Conservation (phyloP, 352 stramenopile genomes). For the Globisporangium spinosum region DNA sequence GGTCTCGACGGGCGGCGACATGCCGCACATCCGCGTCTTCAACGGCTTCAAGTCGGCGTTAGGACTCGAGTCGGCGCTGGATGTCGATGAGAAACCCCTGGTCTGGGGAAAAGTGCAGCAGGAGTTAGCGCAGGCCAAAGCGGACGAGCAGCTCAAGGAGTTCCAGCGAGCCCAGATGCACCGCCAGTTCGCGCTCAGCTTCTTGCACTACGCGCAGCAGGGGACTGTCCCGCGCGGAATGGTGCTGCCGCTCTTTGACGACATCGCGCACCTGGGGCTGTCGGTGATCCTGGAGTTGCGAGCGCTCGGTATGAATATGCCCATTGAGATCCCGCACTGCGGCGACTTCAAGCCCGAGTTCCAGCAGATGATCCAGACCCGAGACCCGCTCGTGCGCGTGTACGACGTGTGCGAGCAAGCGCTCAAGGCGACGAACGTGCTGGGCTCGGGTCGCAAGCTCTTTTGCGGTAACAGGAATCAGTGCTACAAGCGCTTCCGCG, state of each 20-base stretch:
- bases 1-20: slow-evolving; percentile 2
- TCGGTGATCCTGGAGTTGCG: slow-evolving; percentile 63
- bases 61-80: slow-evolving; percentile 7
- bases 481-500: slow-evolving; percentile 49
- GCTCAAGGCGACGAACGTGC: slow-evolving; percentile 21
- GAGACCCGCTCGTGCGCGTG: slow-evolving; percentile 45
- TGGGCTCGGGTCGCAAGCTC: slow-evolving; percentile 27
- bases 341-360: slow-evolving; percentile 49
- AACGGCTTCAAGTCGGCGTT: slow-evolving; percentile 12
- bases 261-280: slow-evolving; percentile 50
- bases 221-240: slow-evolving; percentile 39
- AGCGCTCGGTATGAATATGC: slow-evolving; percentile 44
- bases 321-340: slow-evolving; percentile 68
- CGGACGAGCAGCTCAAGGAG: background rate
- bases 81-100: background rate
- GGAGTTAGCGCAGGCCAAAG: background rate
- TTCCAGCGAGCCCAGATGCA: slow-evolving; percentile 4
- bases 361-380: slow-evolving; percentile 28
- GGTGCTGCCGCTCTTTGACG: slow-evolving; percentile 62
- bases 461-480: slow-evolving; percentile 46
- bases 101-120: background rate
- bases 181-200: slow-evolving; percentile 17
- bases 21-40: slow-evolving; percentile 6
- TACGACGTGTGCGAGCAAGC: slow-evolving; percentile 65
- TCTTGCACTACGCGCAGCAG: slow-evolving; percentile 21